These are phyloP conservation scores for Graphiopsis chlorocephala DNA, from an alignment of 2,329 filamentous ascomycete genomes.

Conservation along the genomic window DNA sequence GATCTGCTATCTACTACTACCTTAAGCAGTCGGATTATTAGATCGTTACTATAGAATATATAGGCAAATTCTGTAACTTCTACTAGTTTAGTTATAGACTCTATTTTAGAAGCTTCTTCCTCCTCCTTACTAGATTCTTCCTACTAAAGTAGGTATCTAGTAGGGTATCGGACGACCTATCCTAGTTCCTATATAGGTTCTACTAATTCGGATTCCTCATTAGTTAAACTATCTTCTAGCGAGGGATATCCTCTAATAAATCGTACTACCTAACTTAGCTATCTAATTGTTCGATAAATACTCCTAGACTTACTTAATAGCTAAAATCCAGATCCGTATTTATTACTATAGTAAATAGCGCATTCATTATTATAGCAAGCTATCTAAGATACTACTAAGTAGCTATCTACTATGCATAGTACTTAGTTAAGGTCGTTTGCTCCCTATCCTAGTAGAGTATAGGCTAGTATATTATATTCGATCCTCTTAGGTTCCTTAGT, in stretches of 20 bases:
- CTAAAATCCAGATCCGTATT: neutral
- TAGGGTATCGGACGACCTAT: neutral
- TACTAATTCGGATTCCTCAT: neutral
- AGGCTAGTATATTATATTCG: no score
- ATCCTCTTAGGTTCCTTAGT: no score
- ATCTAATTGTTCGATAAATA: neutral
- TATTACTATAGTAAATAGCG: neutral
- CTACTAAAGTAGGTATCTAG: neutral
- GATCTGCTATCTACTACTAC: neutral
- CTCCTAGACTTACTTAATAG: neutral
- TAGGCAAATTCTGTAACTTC: neutral
- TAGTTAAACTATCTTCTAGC: neutral
- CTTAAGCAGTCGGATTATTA: no score
- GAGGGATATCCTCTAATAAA: neutral
- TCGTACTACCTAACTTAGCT: neutral
- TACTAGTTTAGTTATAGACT: neutral
- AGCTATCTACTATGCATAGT: neutral
- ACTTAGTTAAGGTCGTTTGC: neutral
- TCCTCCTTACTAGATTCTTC: neutral
- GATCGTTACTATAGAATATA: neutral
- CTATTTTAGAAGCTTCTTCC: neutral
- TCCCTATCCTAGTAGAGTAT: neutral
- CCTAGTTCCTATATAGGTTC: no score
- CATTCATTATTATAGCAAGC: neutral
- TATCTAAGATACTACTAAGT: neutral